A percentile compares a stretch with the other conserved stretches of the same genome.
Evolutionary conservation across 2,329 filamentous ascomycete genomes (phyloP).

Genomic region (Aureobasidium subglaciale): DNA sequence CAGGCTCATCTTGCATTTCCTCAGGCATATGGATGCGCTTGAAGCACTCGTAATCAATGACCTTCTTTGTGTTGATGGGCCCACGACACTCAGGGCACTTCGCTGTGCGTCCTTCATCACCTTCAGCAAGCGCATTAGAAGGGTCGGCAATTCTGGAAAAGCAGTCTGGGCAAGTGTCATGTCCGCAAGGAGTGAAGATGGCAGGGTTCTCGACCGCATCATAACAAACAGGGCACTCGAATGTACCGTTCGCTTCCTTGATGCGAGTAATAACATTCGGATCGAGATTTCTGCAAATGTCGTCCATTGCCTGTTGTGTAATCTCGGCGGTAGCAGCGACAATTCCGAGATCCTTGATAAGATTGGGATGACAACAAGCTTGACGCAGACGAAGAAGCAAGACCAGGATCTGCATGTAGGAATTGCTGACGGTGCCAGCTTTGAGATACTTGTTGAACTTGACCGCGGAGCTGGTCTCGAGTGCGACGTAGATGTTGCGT

Average conservation of each 20-base stretch:
- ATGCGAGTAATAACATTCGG: slow-evolving; percentile 59
- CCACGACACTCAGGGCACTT: slow-evolving; percentile 74
- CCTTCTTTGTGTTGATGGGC: slow-evolving; percentile 56
- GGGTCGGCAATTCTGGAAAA: slow-evolving; percentile 63
- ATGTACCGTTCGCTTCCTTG: slow-evolving; percentile 48
- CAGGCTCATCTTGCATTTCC: slow-evolving; percentile 18
- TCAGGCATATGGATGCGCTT: slow-evolving; percentile 63
- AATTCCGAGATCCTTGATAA: slow-evolving; percentile 59
- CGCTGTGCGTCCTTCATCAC: slow-evolving; percentile 48
- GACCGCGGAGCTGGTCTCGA: slow-evolving; percentile 61
- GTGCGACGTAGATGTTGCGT: slow-evolving; percentile 53
- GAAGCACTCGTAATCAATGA: slow-evolving; percentile 70
- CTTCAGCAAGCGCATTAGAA: slow-evolving; percentile 49
- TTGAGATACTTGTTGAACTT: slow-evolving; percentile 72
- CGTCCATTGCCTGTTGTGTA: slow-evolving; percentile 49
- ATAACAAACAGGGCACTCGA: slow-evolving; percentile 78
- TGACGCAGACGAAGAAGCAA: slow-evolving; percentile 74
- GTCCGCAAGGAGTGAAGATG: slow-evolving; percentile 77
- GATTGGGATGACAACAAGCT: slow-evolving; percentile 69
- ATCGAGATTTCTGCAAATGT: slow-evolving; percentile 55
- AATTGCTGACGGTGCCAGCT: slow-evolving; percentile 58
- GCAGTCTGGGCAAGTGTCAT: slow-evolving; percentile 71
- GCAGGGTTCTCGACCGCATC: slow-evolving; percentile 67
- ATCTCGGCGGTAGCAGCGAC: slow-evolving; percentile 40
- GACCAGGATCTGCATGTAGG: slow-evolving; percentile 75